Evolutionary conservation across 306 rosid species (phyloP).

Genomic region (Myrica gale): DNA sequence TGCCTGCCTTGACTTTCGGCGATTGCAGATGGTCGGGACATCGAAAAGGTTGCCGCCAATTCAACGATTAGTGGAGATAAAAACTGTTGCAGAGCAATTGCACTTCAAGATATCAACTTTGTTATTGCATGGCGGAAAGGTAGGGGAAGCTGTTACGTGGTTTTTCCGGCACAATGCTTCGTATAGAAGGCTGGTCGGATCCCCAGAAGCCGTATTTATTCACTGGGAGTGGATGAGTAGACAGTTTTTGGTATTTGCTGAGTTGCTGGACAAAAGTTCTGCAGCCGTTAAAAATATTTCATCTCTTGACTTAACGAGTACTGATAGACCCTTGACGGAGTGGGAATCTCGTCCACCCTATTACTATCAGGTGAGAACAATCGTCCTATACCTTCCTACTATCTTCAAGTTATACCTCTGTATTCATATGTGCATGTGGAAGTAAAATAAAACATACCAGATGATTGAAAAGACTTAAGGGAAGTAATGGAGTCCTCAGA

Average conservation of each 20-base stretch:
- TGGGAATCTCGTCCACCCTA: conserved; percentile 84
- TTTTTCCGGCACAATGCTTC: conserved; percentile 74
- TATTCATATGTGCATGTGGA: background rate
- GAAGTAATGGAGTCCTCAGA: too few relatives aligned
- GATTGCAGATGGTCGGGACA: conserved; percentile 70
- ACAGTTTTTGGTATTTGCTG: conserved; percentile 90
- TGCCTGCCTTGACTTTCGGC: conserved; percentile 17
- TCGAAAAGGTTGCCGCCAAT: conserved; percentile 68
- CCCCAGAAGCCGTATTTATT: conserved; percentile 76
- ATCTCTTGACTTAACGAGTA: conserved; percentile 42
- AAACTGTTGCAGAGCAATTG: conserved; percentile 75
- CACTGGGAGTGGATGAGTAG: conserved; percentile 99
- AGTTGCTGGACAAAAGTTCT: conserved; percentile 82
- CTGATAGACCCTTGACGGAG: conserved; percentile 66
- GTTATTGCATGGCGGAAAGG: conserved; percentile 90
- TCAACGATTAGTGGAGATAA: conserved; percentile 87
- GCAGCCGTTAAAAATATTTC: conserved; percentile 47
- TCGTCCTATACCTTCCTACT: conserved; percentile 15
- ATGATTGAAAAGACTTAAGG: too few relatives aligned
- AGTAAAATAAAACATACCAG: too few relatives aligned
- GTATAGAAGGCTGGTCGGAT: conserved; percentile 68
- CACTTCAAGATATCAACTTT: conserved; percentile 84
- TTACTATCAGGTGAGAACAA: conserved; percentile 72
- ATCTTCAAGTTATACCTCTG: too few relatives aligned
- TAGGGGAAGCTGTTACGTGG: conserved; percentile 79